Base-by-base conservation (phyloP, 2,329 filamentous ascomycete genomes). In the Paecilomyces sp. region DNA sequence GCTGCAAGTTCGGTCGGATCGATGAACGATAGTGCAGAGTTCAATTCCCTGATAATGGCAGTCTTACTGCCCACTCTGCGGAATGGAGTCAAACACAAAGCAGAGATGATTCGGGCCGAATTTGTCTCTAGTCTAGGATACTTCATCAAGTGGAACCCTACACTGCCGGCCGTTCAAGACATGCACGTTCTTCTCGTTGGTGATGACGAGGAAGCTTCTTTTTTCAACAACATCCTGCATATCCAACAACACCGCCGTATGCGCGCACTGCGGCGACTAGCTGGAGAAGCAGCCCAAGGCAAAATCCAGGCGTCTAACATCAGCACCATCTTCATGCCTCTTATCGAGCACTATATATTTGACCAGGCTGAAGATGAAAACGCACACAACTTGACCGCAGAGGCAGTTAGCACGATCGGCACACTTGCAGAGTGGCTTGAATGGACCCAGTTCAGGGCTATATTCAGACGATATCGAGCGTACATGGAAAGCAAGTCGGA, bases 331-430 rank as follows among this genome's bases (percentile, higher is more conserved):
- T 91, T 97, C 70, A 85, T 99, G 50, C 95, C 94, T 0, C 80
- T 99, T 22, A 81, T 97, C 9, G 94, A 99, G 70, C 92, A 97
- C 71, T 97, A 97, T 70, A 88, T 97, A 25, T 93, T 96, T 70
- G 89, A 92, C 60, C 86, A 89, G 61, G 85, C 84, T 3, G 89
- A 91, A 55, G 91, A 96, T 71, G 92, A 86, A 61, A 79, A 78
- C 54, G 81, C 91, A 36, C 89, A 95, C 66, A 93, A 92, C 56
- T 81, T 97, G 57, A 88, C 91, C 56, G 91, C 92, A 15, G 91
- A 97, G 73, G 88, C 93, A 4, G 88, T 92, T n/a, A 85, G 82
- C 9, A 89, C 92, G 0, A 88, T 99, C 61, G 88, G 90, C 1
- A 81, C 83, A 28, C 75, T 99, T 59, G 86, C 89, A 3, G 81